Conservation (phyloP, 129 eudicot genomes). For the Deinandra increscens region DNA sequence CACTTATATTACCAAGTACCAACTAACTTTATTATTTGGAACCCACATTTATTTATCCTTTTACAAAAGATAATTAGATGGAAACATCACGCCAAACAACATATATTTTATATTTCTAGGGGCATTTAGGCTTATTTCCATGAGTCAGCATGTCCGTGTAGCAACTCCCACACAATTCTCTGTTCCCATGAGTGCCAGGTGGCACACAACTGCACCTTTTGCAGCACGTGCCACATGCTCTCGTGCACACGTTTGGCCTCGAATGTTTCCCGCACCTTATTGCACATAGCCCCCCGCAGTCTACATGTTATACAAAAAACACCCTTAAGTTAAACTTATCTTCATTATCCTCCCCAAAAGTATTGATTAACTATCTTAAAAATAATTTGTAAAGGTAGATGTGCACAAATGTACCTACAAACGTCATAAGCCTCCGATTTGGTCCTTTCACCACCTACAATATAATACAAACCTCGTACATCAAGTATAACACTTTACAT, state of each 20-base stretch:
- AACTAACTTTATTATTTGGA: no score
- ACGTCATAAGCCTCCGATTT: conserved; percentile 51
- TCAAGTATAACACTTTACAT: background rate
- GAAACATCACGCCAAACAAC: no score
- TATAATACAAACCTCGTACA: background rate
- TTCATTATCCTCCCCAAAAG: background rate
- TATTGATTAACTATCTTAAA: no score
- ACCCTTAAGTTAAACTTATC: background rate
- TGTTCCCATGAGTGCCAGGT: conserved; percentile 74
- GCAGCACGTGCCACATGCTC: conserved; percentile 87
- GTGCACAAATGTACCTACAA: conserved; percentile 36
- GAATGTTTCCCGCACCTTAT: conserved; percentile 62
- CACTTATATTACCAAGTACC: no score
- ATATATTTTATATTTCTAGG: conserved; percentile 23
- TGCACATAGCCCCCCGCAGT: conserved; percentile 50
- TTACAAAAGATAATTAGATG: no score
- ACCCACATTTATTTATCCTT: no score
- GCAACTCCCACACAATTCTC: conserved; percentile 70
- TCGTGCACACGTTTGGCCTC: conserved; percentile 64
- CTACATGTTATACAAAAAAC: conserved; percentile 27
- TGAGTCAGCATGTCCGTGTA: conserved; percentile 86
- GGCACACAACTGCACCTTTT: conserved; percentile 79
- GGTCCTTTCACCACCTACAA: conserved; percentile 59
- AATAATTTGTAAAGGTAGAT: background rate
- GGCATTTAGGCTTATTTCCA: conserved; percentile 69